Evolutionary conservation across 2,329 filamentous ascomycete genomes (phyloP), one percentile per base, ranked within the genome.

Genomic region (Biscogniauxia marginata): DNA sequence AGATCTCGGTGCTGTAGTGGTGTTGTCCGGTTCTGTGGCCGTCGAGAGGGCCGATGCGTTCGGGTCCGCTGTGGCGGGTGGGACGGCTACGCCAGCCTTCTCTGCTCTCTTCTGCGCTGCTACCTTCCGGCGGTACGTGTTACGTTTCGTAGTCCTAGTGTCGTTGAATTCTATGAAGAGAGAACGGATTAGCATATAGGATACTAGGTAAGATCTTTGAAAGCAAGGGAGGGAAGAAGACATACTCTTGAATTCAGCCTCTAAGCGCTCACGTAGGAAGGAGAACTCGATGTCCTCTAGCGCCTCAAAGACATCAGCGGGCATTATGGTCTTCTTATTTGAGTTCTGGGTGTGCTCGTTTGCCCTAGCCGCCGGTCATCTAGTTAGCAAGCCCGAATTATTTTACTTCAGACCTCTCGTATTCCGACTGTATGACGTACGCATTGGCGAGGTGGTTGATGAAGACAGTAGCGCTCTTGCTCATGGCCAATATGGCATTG

Each of bases 391-490:
- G n/a, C n/a, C n/a, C n/a, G n/a, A n/a, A n/a, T n/a, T n/a, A n/a
- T n/a, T n/a, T n/a, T n/a, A n/a, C n/a, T n/a, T n/a, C n/a, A n/a
- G n/a, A n/a, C n/a, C 23, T 4, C 16, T 21, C 34, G 30, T 16
- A 34, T 24, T 18, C 8, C 7, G 21, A 8, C 23, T 20, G 43
- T 7, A 45, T 20, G 19, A 79, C 87, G 53, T 81, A 93, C 90
- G 86, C 83, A 59, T 84, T 82, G 46, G 89, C 87, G 25, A 95
- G 77, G 71, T 93, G 90, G 74, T 85, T 93, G 65, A 95, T 88
- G 68, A 95, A 95, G 0, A 95, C 86, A 1, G 89, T 93, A 7
- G 90, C 88, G 72, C 88, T 89, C 75, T 93, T 93, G 63, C 84
- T 88, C 76, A 95, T 82, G 8, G 90, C 90, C 51, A 91, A 75